Base-by-base conservation (phyloP, 495 filamentous ascomycete genomes). In the Daldinia concentrica region DNA sequence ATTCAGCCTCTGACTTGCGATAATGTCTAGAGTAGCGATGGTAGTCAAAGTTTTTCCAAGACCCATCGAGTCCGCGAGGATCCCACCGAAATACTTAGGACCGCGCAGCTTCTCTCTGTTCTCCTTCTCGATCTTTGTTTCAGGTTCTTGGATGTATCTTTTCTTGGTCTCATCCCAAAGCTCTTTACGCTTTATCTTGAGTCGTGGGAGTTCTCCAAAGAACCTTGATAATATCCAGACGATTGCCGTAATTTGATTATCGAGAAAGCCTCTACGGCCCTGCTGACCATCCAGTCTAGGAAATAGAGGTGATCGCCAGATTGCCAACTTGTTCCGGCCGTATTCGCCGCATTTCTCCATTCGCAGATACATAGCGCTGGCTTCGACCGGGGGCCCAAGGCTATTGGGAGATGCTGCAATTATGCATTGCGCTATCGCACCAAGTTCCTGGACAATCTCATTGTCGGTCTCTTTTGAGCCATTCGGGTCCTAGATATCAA, bases 21-120 rank as follows among this genome's bases (percentile, higher is more conserved):
- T 36, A 2, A 77, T 58, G 4, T 74, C 68, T 4, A 76, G 8
- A 4, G 62, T 58, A 14, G 75, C 70, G 30, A 77, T 68, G 0
- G 70, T 74, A 0, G 64, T 69, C 4, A 98, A 82, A 0, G 94
- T 98, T 79, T 98, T 98, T 5, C 94, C 94, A 11, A 98, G 82
- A 2, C 94, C 94, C 94, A 98, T 97, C 60, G 97, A 95, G 76
- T 98, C 94, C 6, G 93, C 93, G 3, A 97, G 80, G 37, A 97
- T 93, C 27, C 92, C 93, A 58, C 94, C 94, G 8, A 60, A 69
- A 15, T 74, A 77, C n/a, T 45, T 69, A 0, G 73, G 73, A 5
- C 75, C 68, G 7, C 68, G 68, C 5, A 77, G 52, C 17, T 26
- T 55, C 9, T 52, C 17, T 22, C 73, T 54, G 39, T 73, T 58